phyloP scores from a whole-genome alignment of 164 flowering plant species.

The Tinospora cordifolia region DNA sequence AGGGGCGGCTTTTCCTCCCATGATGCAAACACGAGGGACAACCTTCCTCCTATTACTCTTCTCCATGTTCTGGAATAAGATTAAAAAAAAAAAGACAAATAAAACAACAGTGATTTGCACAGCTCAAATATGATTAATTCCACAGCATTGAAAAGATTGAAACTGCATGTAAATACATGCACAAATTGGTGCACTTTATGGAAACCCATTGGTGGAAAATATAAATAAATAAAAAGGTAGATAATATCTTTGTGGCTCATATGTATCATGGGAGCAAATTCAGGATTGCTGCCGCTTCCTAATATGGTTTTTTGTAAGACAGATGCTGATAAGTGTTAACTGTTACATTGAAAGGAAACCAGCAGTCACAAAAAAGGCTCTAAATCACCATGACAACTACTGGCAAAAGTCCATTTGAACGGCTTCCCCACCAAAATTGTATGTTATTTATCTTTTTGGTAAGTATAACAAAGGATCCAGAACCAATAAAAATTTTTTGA shows the following conservation, averaged over 20 bases:
- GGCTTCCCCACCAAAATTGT: too few species aligned
- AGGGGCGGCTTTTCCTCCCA: conserved; percentile 61
- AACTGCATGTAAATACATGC: background rate
- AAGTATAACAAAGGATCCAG: too few species aligned
- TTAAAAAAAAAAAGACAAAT: too few species aligned
- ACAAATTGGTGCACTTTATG: background rate
- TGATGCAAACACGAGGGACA: conserved; percentile 51
- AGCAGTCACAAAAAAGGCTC: too few species aligned
- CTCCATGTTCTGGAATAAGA: conserved; percentile 35
- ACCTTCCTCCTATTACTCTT: conserved; percentile 31
- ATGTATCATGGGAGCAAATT: background rate
- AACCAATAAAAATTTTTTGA: too few species aligned
- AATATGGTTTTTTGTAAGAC: background rate
- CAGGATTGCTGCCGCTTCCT: background rate
- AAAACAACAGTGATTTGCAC: background rate
- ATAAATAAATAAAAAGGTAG: background rate
- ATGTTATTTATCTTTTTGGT: too few species aligned
- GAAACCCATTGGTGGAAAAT: background rate
- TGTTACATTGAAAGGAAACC: too few species aligned
- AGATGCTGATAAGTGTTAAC: too few species aligned
- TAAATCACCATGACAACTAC: too few species aligned
- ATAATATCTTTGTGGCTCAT: background rate
- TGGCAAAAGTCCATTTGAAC: too few species aligned
- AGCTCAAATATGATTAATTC: background rate
- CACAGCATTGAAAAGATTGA: background rate